A percentile compares a stretch with the other conserved stretches of the same genome.
Evolutionary conservation across 805 yeast species (phyloP).

Genomic region (Myxozyma lipomycoides): DNA sequence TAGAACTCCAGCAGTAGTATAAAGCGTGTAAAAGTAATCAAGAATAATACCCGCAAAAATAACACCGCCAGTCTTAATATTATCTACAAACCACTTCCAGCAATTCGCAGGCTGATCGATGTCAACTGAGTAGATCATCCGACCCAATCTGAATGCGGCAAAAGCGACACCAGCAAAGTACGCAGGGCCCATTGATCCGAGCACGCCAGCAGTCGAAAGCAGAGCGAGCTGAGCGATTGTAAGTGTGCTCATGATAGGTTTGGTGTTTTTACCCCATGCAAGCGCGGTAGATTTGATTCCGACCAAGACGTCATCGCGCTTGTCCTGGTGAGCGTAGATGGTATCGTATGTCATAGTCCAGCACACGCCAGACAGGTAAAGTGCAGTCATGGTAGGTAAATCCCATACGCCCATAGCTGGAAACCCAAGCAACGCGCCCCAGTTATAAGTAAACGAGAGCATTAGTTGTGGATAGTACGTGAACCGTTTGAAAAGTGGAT

Average conservation of each 20-base stretch:
- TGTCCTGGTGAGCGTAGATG: constrained; percentile 96
- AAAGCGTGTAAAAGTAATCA: constrained; percentile 36
- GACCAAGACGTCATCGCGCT: constrained; percentile 76
- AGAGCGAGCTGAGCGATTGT: constrained; percentile 64
- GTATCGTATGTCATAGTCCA: constrained; percentile 98
- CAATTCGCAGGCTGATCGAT: constrained; percentile 76
- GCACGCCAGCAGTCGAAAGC: constrained; percentile 62
- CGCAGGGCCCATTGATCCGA: constrained; percentile 83
- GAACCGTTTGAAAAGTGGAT: constrained; percentile 90
- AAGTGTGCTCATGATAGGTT: constrained; percentile 60
- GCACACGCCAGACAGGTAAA: constrained; percentile 68
- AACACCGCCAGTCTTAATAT: constrained; percentile 57
- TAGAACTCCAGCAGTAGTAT: not conserved
- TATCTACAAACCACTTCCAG: constrained; percentile 73
- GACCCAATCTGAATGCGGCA: constrained; percentile 65
- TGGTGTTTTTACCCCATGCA: constrained; percentile 84
- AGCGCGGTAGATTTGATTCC: constrained; percentile 95
- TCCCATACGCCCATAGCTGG: constrained; percentile 93
- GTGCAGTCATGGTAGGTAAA: constrained; percentile 63
- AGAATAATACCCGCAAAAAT: constrained; percentile 37
- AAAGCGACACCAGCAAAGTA: constrained; percentile 60
- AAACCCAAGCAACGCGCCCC: constrained; percentile 93
- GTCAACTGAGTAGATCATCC: constrained; percentile 69
- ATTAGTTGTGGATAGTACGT: constrained; percentile 92
- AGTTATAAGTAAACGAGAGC: constrained; percentile 76